These are phyloP conservation scores for Backusella sp. DNA, from an alignment of 192 early-diverging fungal genomes.

Conservation along the genomic window DNA sequence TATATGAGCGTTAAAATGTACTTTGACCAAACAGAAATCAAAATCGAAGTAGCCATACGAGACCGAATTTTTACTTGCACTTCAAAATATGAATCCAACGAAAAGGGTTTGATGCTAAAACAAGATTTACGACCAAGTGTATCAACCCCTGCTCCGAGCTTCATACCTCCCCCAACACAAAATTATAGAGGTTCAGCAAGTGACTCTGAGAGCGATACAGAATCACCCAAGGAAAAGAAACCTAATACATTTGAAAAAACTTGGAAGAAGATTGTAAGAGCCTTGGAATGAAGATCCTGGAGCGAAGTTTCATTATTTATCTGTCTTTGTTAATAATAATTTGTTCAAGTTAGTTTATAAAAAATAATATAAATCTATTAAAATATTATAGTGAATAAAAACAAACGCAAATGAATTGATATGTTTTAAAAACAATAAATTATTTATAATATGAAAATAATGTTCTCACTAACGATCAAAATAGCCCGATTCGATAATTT, in stretches of 20 bases:
- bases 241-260: not conserved
- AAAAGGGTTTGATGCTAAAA: not conserved
- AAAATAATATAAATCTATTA: not conserved
- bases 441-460: not conserved
- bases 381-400: not conserved
- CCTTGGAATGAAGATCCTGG: not conserved
- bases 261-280: not conserved
- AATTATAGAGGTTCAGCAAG: not conserved
- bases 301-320: not conserved
- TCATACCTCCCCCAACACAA: not conserved
- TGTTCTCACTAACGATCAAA: not conserved
- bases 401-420: not conserved
- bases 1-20: not conserved
- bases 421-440: no score
- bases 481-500: slow-evolving; percentile 2
- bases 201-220: not conserved
- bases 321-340: not conserved
- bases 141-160: not conserved
- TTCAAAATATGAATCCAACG: not conserved
- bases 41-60: not conserved
- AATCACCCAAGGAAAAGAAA: not conserved
- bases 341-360: not conserved
- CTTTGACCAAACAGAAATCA: slow-evolving; percentile 9
- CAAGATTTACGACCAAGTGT: not conserved
- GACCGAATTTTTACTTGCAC: not conserved